Percentiles rank a stretch among this genome's conserved stretches.
phyloP scores from a whole-genome alignment of 352 stramenopile genomes.

The Globisporangium barbulae region DNA sequence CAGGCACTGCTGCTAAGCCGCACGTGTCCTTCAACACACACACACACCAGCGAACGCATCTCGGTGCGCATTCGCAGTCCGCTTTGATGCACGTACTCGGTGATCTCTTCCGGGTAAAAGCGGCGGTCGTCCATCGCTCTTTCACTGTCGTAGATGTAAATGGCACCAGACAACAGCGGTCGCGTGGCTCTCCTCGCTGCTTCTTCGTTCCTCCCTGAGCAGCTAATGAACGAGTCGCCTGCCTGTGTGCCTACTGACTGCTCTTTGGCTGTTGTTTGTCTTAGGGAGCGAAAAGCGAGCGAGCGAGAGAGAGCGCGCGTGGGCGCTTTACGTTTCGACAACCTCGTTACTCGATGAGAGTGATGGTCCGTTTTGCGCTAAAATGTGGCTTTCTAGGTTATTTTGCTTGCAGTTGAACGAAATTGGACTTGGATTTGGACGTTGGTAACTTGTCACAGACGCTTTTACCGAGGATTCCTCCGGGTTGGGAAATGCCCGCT shows the following conservation, averaged over 20 bases:
- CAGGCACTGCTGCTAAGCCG: too few species aligned
- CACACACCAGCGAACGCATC: background rate
- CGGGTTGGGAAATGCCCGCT: background rate
- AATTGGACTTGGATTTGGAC: background rate
- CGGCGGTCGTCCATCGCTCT: slow-evolving; percentile 31
- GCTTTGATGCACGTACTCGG: slow-evolving; percentile 30
- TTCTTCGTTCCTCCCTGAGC: background rate
- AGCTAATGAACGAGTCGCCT: background rate
- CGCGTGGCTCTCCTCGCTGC: background rate
- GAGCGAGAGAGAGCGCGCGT: slow-evolving; percentile 3
- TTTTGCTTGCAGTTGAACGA: slow-evolving; percentile 6
- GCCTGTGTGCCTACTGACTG: background rate
- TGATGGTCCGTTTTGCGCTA: slow-evolving; percentile 4
- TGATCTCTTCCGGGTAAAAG: slow-evolving; percentile 59
- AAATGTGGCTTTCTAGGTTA: background rate
- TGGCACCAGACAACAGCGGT: background rate
- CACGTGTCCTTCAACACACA: background rate
- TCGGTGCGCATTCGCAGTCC: background rate
- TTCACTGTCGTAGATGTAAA: background rate
- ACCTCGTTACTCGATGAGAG: slow-evolving; percentile 4
- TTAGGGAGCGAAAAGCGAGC: slow-evolving; percentile 4
- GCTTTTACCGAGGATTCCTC: background rate
- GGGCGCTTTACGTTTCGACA: slow-evolving; percentile 13
- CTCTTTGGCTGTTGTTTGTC: background rate
- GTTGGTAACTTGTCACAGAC: slow-evolving; percentile 13